Evolutionary conservation across 2,329 filamentous ascomycete genomes (phyloP).

Genomic region (Pseudovirgaria hyperparasitica): DNA sequence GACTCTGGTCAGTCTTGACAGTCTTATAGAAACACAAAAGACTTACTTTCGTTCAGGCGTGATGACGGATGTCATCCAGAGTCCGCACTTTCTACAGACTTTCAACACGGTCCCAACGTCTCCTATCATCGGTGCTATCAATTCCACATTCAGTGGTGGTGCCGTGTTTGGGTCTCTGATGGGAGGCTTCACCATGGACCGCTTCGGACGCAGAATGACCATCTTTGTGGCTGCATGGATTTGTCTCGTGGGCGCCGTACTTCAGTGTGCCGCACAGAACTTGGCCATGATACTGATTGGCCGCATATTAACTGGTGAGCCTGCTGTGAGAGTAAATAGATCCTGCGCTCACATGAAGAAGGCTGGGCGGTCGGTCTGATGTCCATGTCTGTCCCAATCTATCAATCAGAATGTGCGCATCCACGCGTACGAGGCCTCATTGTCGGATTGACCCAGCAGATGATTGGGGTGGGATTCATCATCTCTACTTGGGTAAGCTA

Average conservation of each 20-base stretch:
- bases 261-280: conserved; percentile 46
- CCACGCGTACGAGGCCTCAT: conserved; percentile 39
- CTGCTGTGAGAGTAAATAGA: no score
- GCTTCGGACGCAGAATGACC: conserved; percentile 45
- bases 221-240: conserved; percentile 48
- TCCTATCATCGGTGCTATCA: conserved; percentile 47
- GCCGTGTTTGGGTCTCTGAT: conserved; percentile 42
- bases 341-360: no score
- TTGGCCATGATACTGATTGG: conserved; percentile 45
- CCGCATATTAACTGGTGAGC: conserved; percentile 46
- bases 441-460: conserved; percentile 44
- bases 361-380: conserved; percentile 47
- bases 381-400: conserved; percentile 48
- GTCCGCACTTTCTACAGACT: conserved; percentile 41
- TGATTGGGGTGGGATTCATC: conserved; percentile 45
- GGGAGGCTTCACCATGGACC: conserved; percentile 47
- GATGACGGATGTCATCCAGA: conserved; percentile 41
- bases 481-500: conserved; percentile 42
- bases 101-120: conserved; percentile 40
- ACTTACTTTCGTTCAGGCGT: conserved; percentile 12
- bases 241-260: conserved; percentile 43
- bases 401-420: conserved; percentile 50
- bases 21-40: not conserved
- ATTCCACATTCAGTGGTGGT: conserved; percentile 50
- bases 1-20: conserved; percentile 10